Base-by-base conservation (phyloP, 495 filamentous ascomycete genomes). In the Xylaria bambusicola region DNA sequence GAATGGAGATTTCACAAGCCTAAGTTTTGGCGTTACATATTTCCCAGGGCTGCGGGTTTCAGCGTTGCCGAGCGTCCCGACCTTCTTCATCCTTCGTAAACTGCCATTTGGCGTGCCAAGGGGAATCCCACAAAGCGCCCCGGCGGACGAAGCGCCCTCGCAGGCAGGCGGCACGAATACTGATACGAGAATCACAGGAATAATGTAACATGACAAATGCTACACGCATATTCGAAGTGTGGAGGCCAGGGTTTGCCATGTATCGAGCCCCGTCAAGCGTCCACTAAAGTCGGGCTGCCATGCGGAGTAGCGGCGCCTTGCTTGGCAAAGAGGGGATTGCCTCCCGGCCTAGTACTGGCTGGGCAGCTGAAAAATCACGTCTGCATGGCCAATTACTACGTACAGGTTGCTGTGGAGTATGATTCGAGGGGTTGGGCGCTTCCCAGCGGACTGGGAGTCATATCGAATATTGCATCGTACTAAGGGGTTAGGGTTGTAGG, bases 161-260 rank as follows among this genome's bases (percentile, higher is more conserved):
- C 29, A 24, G 50, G 20, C 13, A 36, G 17, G 52, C 26, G n/a
- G 23, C 46, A 13, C 35, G 21, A 15, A 24, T 33, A 41, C 55
- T 44, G 56, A 60, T 60, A 60, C 57, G 57, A 53, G 33, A 40
- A 45, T 46, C 41, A 40, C 49, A 60, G 24, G 48, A 53, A 36
- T 60, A 45, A 46, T 53, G 49, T 52, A 60, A 60, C 57, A 60
- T 60, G 57, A 60, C 57, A 60, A 60, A 60, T 60, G 57, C 40
- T 21, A 52, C 57, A 60, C 53, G 57, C 57, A 60, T 60, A 60
- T 41, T 41, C 27, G 49, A 53, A 15, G n/a, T 60, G 49, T 46
- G 51, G 38, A 47, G 29, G 31, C 48, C 26, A 40, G 57, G 57
- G 38, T 47, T 15, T 18, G n/a, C 49, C 27, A 52, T 53, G 41